Base-by-base conservation (phyloP, 2,329 filamentous ascomycete genomes). In the Ophiostoma pallidulum region DNA sequence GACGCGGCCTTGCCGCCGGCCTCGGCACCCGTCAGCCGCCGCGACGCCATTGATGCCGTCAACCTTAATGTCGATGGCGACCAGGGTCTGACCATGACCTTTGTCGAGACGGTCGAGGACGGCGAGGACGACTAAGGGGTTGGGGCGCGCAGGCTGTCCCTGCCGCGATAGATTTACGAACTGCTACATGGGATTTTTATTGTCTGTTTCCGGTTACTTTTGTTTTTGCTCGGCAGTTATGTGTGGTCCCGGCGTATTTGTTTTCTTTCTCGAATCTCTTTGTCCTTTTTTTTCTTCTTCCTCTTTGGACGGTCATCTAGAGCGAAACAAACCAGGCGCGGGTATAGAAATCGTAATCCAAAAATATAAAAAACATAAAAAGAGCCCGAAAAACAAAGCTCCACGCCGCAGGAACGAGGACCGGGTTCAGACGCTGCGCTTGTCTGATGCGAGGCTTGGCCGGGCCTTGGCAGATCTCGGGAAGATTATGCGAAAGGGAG, bases 1-100 rank as follows among this genome's bases (percentile, higher is more conserved):
- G 43, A 45, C 13, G 41, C 41, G 19, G 40, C 41, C 9, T 16
- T 5, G 18, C 9, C 41, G 16, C 20, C 49, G 1, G 19, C 53
- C 19, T n/a, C n/a, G n/a, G n/a, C n/a, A n/a, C n/a, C n/a, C n/a
- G 45, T 53, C 9, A 49, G 48, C 31, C 52, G 56, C 20, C 55
- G 56, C 22, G 58, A 60, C 10, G 54, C 60, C 50, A 64, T 70
- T 19, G 68, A 71, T 49, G 58, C 62, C 10, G 64, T 71, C 57
- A 71, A 70, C 58, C 57, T 71, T 32, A 71, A 70, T 26, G 67
- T 70, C 14, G 64, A 67, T 44, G 66, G 63, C 32, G 59, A 62
- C 36, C 65, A 68, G 56, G 67, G 67, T n/a, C 58, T 70, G 41
- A 70, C 67, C 36, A 68, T 71, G 67, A 70, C 68, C 1, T 70